These are phyloP conservation scores for Sedum album DNA, from an alignment of 164 flowering plant species.

Conservation along the genomic window DNA sequence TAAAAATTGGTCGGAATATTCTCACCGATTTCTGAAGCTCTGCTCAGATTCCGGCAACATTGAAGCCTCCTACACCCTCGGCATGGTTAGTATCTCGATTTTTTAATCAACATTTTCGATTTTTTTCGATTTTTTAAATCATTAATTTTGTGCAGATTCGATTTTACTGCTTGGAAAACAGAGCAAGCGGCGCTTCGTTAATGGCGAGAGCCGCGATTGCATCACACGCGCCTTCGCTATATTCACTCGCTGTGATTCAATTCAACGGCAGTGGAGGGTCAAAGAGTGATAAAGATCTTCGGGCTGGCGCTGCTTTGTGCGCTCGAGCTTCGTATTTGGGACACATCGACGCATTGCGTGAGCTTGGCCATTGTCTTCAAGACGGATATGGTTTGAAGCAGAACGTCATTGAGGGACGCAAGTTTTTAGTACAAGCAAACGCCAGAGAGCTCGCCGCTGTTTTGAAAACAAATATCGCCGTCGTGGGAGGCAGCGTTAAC, in stretches of 20 bases:
- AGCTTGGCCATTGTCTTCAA: conserved; percentile 7
- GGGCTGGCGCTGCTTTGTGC: conserved; percentile 3
- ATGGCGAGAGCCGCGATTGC: conserved; percentile 10
- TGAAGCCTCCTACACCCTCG: conserved; percentile 72
- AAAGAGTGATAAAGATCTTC: background rate
- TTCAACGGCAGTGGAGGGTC: conserved; percentile 8
- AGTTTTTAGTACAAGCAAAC: conserved; percentile 4
- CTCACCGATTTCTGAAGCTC: conserved; percentile 57
- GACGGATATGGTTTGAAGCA: conserved; percentile 5
- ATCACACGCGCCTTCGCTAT: conserved; percentile 6
- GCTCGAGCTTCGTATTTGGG: conserved; percentile 4
- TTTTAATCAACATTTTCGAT: background rate
- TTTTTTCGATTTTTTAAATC: background rate
- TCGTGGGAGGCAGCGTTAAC: background rate
- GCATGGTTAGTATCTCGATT: conserved; percentile 46
- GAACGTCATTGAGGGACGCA: background rate
- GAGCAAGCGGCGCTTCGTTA: conserved; percentile 5
- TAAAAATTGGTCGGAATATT: conserved; percentile 39
- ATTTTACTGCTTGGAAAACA: conserved; percentile 9
- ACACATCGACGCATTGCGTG: conserved; percentile 9
- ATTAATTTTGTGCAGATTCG: background rate
- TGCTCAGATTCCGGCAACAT: conserved; percentile 67
- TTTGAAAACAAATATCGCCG: background rate
- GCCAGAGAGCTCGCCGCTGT: background rate
- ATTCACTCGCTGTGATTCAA: conserved; percentile 5